These are phyloP conservation scores for Neurospora sp. DNA, from an alignment of 2,329 filamentous ascomycete genomes.

Conservation along the genomic window DNA sequence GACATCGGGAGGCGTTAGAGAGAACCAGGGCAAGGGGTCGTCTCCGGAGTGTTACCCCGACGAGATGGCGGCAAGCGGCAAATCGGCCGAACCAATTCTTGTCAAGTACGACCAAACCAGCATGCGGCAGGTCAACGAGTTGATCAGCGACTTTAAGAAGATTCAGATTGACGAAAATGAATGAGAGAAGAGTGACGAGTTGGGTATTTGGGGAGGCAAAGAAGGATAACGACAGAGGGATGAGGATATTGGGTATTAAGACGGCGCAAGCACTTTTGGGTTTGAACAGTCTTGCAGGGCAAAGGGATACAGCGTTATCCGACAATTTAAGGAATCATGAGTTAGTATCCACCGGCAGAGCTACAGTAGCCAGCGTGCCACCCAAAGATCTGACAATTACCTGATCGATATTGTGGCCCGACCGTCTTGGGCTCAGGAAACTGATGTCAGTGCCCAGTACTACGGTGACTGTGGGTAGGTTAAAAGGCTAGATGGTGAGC, in stretches of 20 bases:
- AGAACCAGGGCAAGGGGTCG: not conserved
- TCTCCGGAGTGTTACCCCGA: not conserved
- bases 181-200: not conserved
- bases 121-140: constrained; percentile 29
- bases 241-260: not conserved
- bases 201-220: not conserved
- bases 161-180: constrained; percentile 17
- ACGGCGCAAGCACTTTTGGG: not conserved
- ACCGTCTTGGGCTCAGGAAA: not conserved
- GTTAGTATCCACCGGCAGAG: not conserved
- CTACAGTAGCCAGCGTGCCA: not conserved
- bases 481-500: not conserved
- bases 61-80: not conserved
- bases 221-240: not conserved
- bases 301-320: not conserved
- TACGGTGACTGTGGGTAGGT: not conserved
- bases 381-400: not conserved
- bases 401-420: not conserved
- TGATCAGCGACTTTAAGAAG: constrained; percentile 26
- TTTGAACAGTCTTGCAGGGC: not conserved
- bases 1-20: not conserved
- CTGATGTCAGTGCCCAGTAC: not conserved
- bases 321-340: not conserved
- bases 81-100: constrained; percentile 21
- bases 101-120: constrained; percentile 29